A percentile compares a stretch with the other conserved stretches of the same genome.
Conservation (phyloP, 2,329 filamentous ascomycete species). For the Gnomoniopsis smithogilvyi region DNA sequence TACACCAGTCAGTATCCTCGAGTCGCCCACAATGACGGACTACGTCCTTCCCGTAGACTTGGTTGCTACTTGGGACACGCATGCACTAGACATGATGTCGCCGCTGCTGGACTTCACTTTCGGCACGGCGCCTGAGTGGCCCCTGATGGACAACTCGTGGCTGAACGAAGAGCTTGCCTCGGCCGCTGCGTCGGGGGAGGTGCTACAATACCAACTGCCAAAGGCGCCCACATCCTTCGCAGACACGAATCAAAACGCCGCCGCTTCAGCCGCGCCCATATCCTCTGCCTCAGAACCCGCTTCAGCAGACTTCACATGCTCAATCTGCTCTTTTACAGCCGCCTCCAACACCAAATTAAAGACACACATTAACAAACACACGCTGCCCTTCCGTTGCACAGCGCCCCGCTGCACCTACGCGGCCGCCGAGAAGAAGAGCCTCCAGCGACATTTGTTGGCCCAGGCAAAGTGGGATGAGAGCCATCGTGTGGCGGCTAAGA, state of each 20-base stretch:
- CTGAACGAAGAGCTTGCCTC: neutral
- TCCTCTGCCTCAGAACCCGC: neutral
- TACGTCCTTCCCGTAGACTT: neutral
- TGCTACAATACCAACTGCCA: neutral
- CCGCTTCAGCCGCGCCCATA: neutral
- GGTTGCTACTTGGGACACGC: neutral
- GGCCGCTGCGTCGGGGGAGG: neutral
- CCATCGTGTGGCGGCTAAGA: conserved; percentile 9
- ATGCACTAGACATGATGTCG: neutral
- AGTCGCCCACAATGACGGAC: neutral
- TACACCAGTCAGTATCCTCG: neutral
- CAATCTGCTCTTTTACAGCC: conserved; percentile 7
- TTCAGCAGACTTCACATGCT: neutral
- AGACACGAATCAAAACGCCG: neutral
- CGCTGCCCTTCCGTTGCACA: conserved; percentile 13
- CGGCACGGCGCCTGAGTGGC: neutral
- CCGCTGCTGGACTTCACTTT: neutral
- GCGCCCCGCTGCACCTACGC: conserved; percentile 8
- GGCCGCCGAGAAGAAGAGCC: conserved; percentile 16
- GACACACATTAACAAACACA: conserved; percentile 18
- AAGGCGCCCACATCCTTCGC: too few species aligned
- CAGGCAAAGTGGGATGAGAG: conserved; percentile 11
- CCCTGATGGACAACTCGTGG: neutral
- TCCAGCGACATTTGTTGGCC: conserved; percentile 14
- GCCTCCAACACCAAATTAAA: conserved; percentile 11